Evolutionary conservation across 2,329 filamentous ascomycete species (phyloP).

Genomic region (Magnaporthiopsis poae): DNA sequence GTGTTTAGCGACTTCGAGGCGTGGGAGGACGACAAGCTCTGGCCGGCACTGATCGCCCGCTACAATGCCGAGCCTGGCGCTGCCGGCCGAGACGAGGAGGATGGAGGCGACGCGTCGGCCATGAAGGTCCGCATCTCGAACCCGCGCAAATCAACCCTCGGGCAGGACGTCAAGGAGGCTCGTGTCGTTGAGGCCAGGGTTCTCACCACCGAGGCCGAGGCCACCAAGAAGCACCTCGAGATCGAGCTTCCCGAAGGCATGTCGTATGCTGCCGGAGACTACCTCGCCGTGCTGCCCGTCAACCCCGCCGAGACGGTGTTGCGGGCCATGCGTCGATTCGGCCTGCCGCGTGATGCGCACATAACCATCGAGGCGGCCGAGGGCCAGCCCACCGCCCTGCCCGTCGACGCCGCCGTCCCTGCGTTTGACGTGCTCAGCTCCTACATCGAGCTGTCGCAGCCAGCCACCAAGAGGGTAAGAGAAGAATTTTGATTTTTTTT

Average conservation of each 20-base stretch:
- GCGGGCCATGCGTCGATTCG: conserved; percentile 55
- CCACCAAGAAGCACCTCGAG: conserved; percentile 51
- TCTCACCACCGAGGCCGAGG: too few species aligned
- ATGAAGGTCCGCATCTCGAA: too few species aligned
- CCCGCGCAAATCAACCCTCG: too few species aligned
- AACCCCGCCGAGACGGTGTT: conserved; percentile 55
- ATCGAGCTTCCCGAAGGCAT: conserved; percentile 56
- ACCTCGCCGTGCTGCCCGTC: conserved; percentile 61
- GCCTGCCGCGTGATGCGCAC: conserved; percentile 57
- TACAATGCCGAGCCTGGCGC: too few species aligned
- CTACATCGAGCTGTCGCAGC: conserved; percentile 62
- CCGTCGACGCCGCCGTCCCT: conserved; percentile 45
- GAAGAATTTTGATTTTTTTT: neutral
- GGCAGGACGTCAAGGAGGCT: too few species aligned
- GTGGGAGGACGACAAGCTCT: conserved; percentile 21
- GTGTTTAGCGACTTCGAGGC: conserved; percentile 43
- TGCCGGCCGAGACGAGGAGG: too few species aligned
- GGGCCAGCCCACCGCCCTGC: conserved; percentile 35
- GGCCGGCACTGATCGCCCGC: too few species aligned
- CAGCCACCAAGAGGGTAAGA: conserved; percentile 55
- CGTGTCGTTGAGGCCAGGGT: too few species aligned
- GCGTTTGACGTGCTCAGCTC: conserved; percentile 54
- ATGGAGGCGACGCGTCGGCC: too few species aligned
- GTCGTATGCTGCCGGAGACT: conserved; percentile 63
- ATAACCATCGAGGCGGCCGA: conserved; percentile 42